Evolutionary conservation across 768 basidiomycete genomes (phyloP).

Genomic region (Daedaleopsis sinensis): DNA sequence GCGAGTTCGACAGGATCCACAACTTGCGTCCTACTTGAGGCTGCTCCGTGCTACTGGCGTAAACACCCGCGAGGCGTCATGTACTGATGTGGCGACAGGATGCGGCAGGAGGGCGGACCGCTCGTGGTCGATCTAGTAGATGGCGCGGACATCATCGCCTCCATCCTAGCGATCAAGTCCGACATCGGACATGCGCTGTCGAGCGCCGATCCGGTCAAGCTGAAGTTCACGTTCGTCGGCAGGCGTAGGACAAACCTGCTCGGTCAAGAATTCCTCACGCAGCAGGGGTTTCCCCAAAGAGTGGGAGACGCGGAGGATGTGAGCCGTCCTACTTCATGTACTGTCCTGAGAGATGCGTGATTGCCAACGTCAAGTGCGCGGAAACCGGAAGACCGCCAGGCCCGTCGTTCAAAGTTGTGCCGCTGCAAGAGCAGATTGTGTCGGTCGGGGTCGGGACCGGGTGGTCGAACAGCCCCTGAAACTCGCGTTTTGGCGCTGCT

Average conservation of each 20-base stretch:
- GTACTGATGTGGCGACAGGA: too few species aligned
- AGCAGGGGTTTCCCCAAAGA: conserved; percentile 66
- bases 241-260: conserved; percentile 73
- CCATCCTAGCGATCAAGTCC: conserved; percentile 62
- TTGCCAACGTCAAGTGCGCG: too few species aligned
- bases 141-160: conserved; percentile 72
- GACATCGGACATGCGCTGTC: conserved; percentile 48
- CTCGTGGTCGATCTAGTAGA: conserved; percentile 64
- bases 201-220: conserved; percentile 34
- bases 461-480: conserved; percentile 65
- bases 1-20: conserved; percentile 45
- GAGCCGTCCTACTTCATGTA: conserved; percentile 24
- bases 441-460: conserved; percentile 72
- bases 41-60: too few species aligned
- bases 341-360: too few species aligned
- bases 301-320: conserved; percentile 76
- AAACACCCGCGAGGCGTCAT: too few species aligned
- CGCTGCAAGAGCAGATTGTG: conserved; percentile 69
- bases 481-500: conserved; percentile 76
- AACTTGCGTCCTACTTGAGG: conserved; percentile 47
- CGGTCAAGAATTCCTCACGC: conserved; percentile 68
- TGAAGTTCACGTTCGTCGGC: conserved; percentile 56
- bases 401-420: conserved; percentile 66
- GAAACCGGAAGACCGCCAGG: conserved; percentile 57
- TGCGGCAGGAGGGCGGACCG: conserved; percentile 51